A percentile compares a stretch with the other conserved stretches of the same genome.
Conservation (phyloP, 768 basidiomycete species). For the Hypsizygus marmoreus region DNA sequence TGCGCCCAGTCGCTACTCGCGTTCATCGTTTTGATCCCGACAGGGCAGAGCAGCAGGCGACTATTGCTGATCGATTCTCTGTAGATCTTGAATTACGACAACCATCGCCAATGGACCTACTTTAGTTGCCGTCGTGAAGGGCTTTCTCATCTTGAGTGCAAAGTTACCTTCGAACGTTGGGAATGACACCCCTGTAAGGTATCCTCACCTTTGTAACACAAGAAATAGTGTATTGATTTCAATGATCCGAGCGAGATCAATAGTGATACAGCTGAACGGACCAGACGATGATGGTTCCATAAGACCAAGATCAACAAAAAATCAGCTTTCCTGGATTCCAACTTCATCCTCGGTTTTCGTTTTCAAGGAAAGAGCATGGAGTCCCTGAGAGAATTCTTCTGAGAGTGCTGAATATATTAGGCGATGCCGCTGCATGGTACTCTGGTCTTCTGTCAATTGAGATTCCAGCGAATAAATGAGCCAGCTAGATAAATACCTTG, state of each 20-base stretch:
- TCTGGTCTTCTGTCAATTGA: slow-evolving; percentile 50
- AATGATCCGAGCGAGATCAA: neutral
- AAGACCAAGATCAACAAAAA: neutral
- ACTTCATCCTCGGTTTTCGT: slow-evolving; percentile 68
- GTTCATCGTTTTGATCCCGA: no score
- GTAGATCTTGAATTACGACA: slow-evolving; percentile 14
- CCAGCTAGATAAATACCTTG: slow-evolving; percentile 50
- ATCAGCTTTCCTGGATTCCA: slow-evolving; percentile 2
- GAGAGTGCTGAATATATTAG: slow-evolving; percentile 74
- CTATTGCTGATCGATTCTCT: slow-evolving; percentile 14
- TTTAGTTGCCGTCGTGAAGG: slow-evolving; percentile 11
- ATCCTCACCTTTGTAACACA: neutral
- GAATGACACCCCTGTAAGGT: no score
- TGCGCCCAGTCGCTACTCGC: no score
- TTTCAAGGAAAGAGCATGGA: slow-evolving; percentile 78
- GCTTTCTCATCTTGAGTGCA: neutral
- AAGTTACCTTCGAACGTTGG: no score
- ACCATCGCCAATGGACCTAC: slow-evolving; percentile 10
- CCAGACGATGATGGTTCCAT: no score
- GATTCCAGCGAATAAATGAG: slow-evolving; percentile 12
- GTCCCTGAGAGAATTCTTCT: slow-evolving; percentile 67
- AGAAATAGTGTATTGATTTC: no score
- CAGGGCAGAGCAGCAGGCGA: no score
- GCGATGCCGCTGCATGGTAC: slow-evolving; percentile 78
- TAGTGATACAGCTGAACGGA: neutral